These are phyloP conservation scores for Dovyalis caffra DNA, from an alignment of 345 rosid species.

Conservation along the genomic window DNA sequence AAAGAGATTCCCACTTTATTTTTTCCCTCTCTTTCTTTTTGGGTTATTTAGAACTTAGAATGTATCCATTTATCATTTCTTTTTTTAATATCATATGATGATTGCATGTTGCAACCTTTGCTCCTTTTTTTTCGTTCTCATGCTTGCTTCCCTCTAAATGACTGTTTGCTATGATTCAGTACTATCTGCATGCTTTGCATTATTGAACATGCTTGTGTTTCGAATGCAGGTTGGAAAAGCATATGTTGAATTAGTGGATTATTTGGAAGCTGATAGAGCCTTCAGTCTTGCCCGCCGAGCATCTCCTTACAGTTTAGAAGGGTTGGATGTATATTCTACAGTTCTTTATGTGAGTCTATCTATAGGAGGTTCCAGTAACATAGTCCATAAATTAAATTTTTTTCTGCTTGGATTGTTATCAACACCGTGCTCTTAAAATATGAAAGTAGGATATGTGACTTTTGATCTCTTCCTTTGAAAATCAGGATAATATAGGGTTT, in stretches of 20 bases:
- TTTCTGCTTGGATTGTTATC: not conserved
- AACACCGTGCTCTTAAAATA: not conserved
- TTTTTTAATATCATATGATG: not conserved
- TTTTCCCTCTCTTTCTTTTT: not conserved
- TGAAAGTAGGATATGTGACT: not conserved
- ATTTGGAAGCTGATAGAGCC: conserved; percentile 86
- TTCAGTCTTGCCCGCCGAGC: conserved; percentile 75
- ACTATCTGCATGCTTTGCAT: not conserved
- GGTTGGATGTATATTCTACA: conserved; percentile 92
- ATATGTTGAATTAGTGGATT: conserved; percentile 82
- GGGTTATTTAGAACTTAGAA: not conserved
- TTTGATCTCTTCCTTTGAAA: not conserved
- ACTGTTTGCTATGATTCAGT: not conserved
- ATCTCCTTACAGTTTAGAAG: conserved; percentile 93
- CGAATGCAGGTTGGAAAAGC: conserved; percentile 84
- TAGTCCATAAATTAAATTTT: not conserved
- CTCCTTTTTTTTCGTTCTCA: not conserved
- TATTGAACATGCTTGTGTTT: conserved; percentile 1
- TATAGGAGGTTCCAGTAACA: not conserved
- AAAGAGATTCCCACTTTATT: not conserved
- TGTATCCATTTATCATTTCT: not conserved
- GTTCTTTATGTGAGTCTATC: conserved; percentile 79
- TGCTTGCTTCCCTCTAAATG: not conserved
- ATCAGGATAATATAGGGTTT: not conserved
- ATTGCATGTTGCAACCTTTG: not conserved